Percentiles rank a stretch among this genome's conserved stretches.
phyloP scores from a whole-genome alignment of 2,329 filamentous ascomycete species.

The Colletotrichum melonis region DNA sequence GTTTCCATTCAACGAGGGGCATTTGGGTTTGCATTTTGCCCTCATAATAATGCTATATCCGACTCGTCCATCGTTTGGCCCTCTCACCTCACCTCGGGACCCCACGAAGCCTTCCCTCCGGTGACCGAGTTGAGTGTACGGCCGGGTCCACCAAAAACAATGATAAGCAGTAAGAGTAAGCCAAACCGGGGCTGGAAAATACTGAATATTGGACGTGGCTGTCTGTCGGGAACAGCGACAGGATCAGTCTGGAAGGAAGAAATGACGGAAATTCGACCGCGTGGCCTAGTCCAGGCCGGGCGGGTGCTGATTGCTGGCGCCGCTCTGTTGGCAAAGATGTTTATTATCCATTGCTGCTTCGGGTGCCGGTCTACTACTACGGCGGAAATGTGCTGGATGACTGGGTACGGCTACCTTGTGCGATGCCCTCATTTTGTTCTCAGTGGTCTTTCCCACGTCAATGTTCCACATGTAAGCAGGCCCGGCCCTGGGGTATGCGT shows the following conservation, averaged over 20 bases:
- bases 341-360: neutral
- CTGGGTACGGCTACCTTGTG: conserved; percentile 2
- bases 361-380: conserved; percentile 5
- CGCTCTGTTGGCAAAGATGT: neutral
- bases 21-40: neutral
- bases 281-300: neutral
- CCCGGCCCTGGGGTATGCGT: conserved; percentile 8
- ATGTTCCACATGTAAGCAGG: conserved; percentile 22
- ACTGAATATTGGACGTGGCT: neutral
- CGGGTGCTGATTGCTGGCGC: neutral
- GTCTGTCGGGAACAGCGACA: neutral
- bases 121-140: neutral
- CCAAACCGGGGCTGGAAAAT: neutral
- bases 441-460: conserved; percentile 9
- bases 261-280: neutral
- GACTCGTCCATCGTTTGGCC: neutral
- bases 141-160: neutral
- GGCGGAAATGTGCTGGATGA: neutral
- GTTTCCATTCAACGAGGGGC: neutral
- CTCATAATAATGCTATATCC: neutral
- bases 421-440: neutral
- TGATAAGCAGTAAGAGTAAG: neutral
- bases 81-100: neutral
- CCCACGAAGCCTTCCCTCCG: neutral
- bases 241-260: neutral